A percentile compares a stretch with the other conserved stretches of the same genome.
phyloP scores from a whole-genome alignment of 139 green algal species.

The Pedinophyceae sp. region DNA sequence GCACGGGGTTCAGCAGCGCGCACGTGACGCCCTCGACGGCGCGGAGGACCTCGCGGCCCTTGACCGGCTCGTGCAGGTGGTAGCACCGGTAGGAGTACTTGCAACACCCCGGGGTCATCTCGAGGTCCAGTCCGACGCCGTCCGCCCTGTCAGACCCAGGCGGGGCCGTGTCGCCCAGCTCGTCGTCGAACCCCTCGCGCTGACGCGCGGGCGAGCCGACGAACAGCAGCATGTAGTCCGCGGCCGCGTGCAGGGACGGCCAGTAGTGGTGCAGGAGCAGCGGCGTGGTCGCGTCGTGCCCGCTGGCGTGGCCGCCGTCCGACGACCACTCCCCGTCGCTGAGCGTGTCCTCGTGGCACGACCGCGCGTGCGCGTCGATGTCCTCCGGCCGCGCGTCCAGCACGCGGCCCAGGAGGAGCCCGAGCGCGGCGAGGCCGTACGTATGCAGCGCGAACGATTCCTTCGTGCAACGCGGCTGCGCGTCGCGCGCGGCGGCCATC shows the following conservation, averaged over 20 bases:
- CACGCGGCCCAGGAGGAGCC: background rate
- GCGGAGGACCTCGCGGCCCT: background rate
- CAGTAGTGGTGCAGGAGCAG: too few relatives aligned
- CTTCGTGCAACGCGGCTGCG: background rate
- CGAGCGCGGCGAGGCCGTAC: background rate
- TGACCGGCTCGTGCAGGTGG: background rate
- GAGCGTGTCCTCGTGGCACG: too few relatives aligned
- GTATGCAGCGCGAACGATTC: background rate
- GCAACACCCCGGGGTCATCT: background rate
- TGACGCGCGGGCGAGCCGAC: too few relatives aligned
- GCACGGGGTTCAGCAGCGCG: background rate
- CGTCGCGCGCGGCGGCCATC: background rate
- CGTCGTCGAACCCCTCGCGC: too few relatives aligned
- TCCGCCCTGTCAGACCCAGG: background rate
- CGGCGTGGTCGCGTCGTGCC: too few relatives aligned
- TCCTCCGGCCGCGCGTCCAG: too few relatives aligned
- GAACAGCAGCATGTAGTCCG: background rate
- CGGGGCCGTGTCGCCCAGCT: too few relatives aligned
- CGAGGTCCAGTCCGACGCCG: background rate
- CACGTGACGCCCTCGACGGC: background rate
- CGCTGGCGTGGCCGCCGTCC: too few relatives aligned
- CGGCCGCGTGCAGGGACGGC: background rate
- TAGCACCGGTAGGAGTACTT: background rate
- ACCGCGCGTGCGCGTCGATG: too few relatives aligned
- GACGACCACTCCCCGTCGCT: too few relatives aligned